Evolutionary conservation across 768 basidiomycete species (phyloP).

Genomic region (Tricholoma sp.): DNA sequence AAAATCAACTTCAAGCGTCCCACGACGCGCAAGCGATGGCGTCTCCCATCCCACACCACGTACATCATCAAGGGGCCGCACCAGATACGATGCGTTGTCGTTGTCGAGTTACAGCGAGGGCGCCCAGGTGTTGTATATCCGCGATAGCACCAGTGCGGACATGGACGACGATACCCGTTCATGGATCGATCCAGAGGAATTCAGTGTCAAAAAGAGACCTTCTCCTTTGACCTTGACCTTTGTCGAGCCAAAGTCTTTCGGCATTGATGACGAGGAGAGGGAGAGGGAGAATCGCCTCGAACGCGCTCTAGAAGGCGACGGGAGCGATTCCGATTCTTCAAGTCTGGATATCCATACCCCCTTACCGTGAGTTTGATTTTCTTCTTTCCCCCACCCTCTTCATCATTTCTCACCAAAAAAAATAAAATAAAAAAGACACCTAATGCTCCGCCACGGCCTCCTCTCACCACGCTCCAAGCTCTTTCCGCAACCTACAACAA

Average conservation of each 20-base stretch:
- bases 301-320: constrained; percentile 24
- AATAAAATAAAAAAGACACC: too few species aligned
- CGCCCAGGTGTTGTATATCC: neutral
- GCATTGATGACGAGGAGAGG: neutral
- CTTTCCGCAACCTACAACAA: constrained; percentile 27
- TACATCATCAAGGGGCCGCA: neutral
- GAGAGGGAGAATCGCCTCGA: constrained; percentile 1
- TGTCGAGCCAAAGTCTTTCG: neutral
- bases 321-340: constrained; percentile 55
- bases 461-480: constrained; percentile 64
- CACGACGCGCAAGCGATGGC: constrained; percentile 4
- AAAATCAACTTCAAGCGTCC: neutral
- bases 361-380: constrained; percentile 47
- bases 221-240: neutral
- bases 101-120: neutral
- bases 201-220: constrained; percentile 3
- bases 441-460: constrained; percentile 64
- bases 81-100: neutral
- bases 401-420: constrained; percentile 21
- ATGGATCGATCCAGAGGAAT: constrained; percentile 21
- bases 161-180: constrained; percentile 14
- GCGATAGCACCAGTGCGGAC: neutral
- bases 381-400: constrained; percentile 2
- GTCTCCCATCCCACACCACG: neutral
- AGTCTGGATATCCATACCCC: constrained; percentile 67